phyloP scores from a whole-genome alignment of 306 rosid species.

The Dryas octopetala region DNA sequence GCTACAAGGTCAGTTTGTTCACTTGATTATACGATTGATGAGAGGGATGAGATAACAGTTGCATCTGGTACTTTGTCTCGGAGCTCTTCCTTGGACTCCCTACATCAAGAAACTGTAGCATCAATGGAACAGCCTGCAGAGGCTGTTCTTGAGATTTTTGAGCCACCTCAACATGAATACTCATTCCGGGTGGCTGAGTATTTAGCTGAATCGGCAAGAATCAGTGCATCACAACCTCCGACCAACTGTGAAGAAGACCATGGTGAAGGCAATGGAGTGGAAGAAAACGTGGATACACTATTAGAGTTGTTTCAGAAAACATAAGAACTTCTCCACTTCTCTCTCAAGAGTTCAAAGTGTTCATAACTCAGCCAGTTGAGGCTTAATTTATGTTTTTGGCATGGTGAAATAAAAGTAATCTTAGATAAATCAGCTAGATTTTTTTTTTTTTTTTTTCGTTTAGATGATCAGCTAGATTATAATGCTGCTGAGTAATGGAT shows the following conservation, averaged over 20 bases:
- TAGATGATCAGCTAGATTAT: conserved; percentile 3
- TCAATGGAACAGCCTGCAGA: conserved; percentile 45
- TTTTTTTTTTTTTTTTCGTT: too few relatives aligned
- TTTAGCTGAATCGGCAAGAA: conserved; percentile 38
- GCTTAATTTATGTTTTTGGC: background rate
- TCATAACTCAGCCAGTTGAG: background rate
- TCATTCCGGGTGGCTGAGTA: conserved; percentile 44
- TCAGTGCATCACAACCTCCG: conserved; percentile 25
- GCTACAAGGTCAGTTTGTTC: conserved; percentile 84
- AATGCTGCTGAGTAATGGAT: background rate
- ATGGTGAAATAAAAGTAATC: conserved; percentile 3
- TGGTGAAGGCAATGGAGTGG: conserved; percentile 29
- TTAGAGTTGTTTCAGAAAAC: conserved; percentile 69
- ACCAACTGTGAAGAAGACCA: conserved; percentile 30
- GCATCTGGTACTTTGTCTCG: conserved; percentile 77
- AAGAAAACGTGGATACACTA: conserved; percentile 52
- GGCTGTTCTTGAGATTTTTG: conserved; percentile 27
- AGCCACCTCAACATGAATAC: conserved; percentile 20
- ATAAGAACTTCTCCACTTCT: conserved; percentile 3
- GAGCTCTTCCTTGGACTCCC: conserved; percentile 62
- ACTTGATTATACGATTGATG: conserved; percentile 64
- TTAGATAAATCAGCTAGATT: conserved; percentile 4
- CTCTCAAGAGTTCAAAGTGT: background rate
- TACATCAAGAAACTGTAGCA: conserved; percentile 67
- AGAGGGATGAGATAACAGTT: conserved; percentile 75